Evolutionary conservation across 495 filamentous ascomycete genomes (phyloP).

Genomic region (Aspergillus diversus): DNA sequence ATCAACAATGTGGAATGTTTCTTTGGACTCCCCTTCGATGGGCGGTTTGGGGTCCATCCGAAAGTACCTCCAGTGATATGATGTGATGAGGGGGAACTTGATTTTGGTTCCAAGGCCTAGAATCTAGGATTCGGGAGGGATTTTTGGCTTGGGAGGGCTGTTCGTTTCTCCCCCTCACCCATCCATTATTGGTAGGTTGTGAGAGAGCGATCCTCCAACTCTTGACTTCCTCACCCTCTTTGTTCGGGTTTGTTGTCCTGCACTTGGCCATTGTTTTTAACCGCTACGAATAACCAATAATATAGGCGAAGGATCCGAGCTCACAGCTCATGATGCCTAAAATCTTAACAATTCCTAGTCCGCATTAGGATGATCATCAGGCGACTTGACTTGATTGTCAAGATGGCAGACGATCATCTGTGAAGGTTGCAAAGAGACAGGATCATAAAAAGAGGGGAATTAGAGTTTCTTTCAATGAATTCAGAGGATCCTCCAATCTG

Average conservation of each 20-base stretch:
- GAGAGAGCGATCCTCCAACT: too few relatives aligned
- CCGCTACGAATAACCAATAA: too few relatives aligned
- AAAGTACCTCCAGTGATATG: neutral
- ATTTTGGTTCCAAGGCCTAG: neutral
- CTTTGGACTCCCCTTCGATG: neutral
- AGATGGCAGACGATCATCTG: conserved; percentile 3
- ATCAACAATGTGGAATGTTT: too few relatives aligned
- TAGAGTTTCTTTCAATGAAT: conserved; percentile 6
- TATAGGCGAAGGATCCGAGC: conserved; percentile 4
- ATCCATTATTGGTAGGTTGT: neutral
- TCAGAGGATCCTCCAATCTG: neutral
- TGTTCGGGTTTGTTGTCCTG: too few relatives aligned
- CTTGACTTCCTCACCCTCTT: too few relatives aligned
- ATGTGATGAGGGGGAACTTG: neutral
- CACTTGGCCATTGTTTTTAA: too few relatives aligned
- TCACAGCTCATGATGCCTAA: neutral
- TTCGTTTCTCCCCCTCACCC: neutral
- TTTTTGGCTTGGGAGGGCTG: too few relatives aligned
- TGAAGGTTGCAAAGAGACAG: neutral
- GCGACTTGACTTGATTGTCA: neutral
- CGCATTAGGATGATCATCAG: conserved; percentile 2
- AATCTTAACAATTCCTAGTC: neutral
- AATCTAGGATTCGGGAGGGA: too few relatives aligned
- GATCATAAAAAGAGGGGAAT: conserved; percentile 10
- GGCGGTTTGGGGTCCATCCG: neutral